Base-by-base conservation (phyloP, 306 rosid genomes). In the Glycine soja region DNA sequence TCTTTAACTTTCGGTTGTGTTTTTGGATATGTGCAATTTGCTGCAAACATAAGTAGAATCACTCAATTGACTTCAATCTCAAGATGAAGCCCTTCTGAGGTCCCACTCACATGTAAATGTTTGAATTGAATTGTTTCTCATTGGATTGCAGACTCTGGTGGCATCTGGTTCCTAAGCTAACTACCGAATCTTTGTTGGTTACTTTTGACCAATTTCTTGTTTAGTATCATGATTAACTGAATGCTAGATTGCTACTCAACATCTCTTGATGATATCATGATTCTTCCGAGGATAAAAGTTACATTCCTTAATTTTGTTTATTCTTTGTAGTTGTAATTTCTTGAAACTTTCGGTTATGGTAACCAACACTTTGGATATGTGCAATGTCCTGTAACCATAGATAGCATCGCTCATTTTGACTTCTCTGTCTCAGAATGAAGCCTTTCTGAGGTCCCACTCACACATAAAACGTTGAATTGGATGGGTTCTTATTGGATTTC, bases 201-300 rank as follows among this genome's bases (percentile, higher is more conserved):
- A 66, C 52, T 66, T 72, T 83, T 80, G 89, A 82, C 83, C 76
- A 77, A 70, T 80, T 50, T 56, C 10, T 80, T 83, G 71, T 61
- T 65, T 52, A 12, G 10, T 42, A 48, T 43, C 80, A 63, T 12
- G 73, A 70, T 82, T 79, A 82, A 79, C 54, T 61, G 82, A 86
- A 81, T 81, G 69, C 72, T 72, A 30, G 61, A 42, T 66, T 40
- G 12, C 36, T 72, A 59, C 10, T 36, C 16, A 18, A 18, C 74
- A 64, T 74, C 61, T 53, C 54, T 77, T 40, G 68, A 6, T 81
- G 75, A 68, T 74, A 56, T 43, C 53, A 67, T 79, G 82, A 72
- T 79, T 70, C 84, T 64, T 86, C 50, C 38, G 54, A 32, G 3
- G 42, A 46, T 14, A 42, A 66, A 65, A 58, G 52, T 76, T 62